Percentiles rank a stretch among this genome's conserved stretches.
Evolutionary conservation across 2,329 filamentous ascomycete species (phyloP).

Genomic region (Colletotrichum echinochloae): DNA sequence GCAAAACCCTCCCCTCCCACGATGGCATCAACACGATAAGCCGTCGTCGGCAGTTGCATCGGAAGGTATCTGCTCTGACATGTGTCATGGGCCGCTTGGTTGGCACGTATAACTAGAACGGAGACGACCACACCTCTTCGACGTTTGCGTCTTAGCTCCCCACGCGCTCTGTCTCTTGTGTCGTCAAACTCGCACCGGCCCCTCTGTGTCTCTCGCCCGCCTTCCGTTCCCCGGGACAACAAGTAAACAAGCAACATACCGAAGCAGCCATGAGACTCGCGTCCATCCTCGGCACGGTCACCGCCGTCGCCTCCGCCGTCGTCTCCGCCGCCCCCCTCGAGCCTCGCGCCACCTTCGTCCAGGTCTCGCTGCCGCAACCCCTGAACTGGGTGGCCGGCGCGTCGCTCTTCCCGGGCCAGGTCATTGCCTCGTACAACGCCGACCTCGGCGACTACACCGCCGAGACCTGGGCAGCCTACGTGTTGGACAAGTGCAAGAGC

Average conservation of each 20-base stretch:
- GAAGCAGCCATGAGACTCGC: conserved; percentile 1
- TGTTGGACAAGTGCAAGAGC: conserved; percentile 7
- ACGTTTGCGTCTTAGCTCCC: not conserved
- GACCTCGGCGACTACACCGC: not conserved
- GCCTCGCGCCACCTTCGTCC: not conserved
- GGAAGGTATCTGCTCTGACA: no score
- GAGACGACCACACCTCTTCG: not conserved
- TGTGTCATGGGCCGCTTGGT: not conserved
- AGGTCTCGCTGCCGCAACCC: not conserved
- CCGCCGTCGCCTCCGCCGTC: not conserved
- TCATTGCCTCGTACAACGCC: not conserved
- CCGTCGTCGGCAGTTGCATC: not conserved
- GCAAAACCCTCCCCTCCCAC: not conserved
- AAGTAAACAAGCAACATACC: not conserved
- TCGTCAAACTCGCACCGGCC: not conserved
- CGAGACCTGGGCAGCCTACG: not conserved
- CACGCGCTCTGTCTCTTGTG: not conserved
- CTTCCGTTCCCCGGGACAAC: not conserved
- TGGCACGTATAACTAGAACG: not conserved
- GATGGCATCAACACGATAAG: not conserved
- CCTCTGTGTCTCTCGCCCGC: not conserved
- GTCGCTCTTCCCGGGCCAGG: not conserved
- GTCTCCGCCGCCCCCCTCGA: not conserved
- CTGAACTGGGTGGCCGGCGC: not conserved
- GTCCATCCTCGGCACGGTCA: not conserved